Conservation (phyloP, 1,284 basidiomycete genomes). For the Erythrobasidium hasegawianum region DNA sequence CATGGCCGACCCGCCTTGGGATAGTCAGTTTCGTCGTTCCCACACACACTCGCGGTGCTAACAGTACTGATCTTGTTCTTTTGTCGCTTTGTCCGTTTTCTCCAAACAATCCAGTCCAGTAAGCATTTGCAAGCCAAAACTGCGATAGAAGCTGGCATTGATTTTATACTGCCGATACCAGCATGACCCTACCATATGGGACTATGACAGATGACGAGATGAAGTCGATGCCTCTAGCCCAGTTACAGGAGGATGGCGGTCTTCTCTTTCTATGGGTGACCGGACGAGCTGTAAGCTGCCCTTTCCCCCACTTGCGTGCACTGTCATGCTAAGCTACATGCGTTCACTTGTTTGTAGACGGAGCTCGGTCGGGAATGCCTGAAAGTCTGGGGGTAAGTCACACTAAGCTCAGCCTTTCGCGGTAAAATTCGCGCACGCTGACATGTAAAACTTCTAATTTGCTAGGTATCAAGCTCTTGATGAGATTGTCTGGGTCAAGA, state of each 20-base stretch:
- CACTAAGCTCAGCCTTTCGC: too few species aligned
- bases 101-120: too few species aligned
- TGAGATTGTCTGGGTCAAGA: slow-evolving; percentile 98
- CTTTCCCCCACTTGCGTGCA: too few species aligned
- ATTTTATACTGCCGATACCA: not conserved
- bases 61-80: too few species aligned
- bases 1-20: slow-evolving; percentile 96
- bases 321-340: too few species aligned
- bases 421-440: too few species aligned
- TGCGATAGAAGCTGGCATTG: too few species aligned
- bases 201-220: slow-evolving; percentile 99
- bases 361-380: slow-evolving; percentile 91
- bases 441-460: too few species aligned
- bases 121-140: not conserved
- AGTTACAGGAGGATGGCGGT: slow-evolving; percentile 85
- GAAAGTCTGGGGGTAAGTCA: slow-evolving; percentile 83
- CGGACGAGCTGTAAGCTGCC: slow-evolving; percentile 88
- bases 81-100: too few species aligned
- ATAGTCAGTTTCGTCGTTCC: slow-evolving; percentile 15
- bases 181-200: slow-evolving; percentile 71
- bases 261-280: slow-evolving; percentile 98
- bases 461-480: slow-evolving; percentile 80
- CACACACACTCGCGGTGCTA: too few species aligned
- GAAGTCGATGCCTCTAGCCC: slow-evolving; percentile 91
- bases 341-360: too few species aligned